These are phyloP conservation scores for Agaricus subrufescens DNA, from an alignment of 768 basidiomycete species.

Conservation along the genomic window DNA sequence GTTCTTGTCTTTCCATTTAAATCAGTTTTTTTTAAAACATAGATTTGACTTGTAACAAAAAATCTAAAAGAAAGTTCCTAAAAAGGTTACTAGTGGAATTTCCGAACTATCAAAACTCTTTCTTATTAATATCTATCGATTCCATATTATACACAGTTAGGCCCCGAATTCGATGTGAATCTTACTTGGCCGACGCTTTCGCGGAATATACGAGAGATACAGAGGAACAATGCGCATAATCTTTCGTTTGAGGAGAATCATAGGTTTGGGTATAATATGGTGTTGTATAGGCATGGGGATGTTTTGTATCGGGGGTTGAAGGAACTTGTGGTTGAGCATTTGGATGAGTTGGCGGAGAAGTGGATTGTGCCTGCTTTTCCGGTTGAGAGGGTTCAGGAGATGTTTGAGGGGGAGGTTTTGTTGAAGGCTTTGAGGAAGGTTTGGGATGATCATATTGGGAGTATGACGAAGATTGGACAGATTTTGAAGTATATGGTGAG, in stretches of 20 bases:
- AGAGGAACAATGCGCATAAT: constrained; percentile 86
- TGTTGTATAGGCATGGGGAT: constrained; percentile 79
- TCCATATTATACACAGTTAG: constrained; percentile 44
- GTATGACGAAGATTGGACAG: constrained; percentile 84
- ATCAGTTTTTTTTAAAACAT: too few relatives aligned
- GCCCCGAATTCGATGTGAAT: constrained; percentile 69
- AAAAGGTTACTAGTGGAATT: constrained; percentile 28
- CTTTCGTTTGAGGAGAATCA: constrained; percentile 82
- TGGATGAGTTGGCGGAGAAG: constrained; percentile 71
- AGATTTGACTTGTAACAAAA: not conserved
- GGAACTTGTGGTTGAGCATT: constrained; percentile 74
- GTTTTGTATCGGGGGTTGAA: constrained; percentile 84
- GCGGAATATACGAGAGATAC: constrained; percentile 88
- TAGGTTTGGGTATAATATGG: constrained; percentile 92
- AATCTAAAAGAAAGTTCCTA: constrained; percentile 37
- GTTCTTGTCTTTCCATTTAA: too few relatives aligned
- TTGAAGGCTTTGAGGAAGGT: constrained; percentile 78
- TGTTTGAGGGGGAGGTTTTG: constrained; percentile 80
- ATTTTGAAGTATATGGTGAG: constrained; percentile 95
- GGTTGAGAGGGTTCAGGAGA: constrained; percentile 58
- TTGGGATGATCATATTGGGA: constrained; percentile 92
- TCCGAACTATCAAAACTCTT: too few relatives aligned
- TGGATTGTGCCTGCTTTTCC: constrained; percentile 84
- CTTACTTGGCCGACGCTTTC: constrained; percentile 82
- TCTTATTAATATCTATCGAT: too few relatives aligned